These are phyloP conservation scores for Lipomyces chichibuensis DNA, from an alignment of 805 yeast species.

Conservation along the genomic window DNA sequence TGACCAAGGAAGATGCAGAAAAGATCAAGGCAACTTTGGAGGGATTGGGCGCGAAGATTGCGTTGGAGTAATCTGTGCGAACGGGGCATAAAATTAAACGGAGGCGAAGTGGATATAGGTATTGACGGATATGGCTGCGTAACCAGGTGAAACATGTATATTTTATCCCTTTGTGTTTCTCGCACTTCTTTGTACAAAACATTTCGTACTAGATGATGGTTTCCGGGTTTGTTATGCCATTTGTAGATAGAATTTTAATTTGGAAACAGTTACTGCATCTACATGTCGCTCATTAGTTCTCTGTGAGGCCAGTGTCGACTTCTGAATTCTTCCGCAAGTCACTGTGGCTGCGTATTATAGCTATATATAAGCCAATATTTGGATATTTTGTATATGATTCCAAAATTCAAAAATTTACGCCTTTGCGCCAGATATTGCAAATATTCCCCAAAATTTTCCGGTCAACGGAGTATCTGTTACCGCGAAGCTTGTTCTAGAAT, in stretches of 20 bases:
- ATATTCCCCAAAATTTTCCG: background rate
- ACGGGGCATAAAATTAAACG: background rate
- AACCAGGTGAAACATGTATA: background rate
- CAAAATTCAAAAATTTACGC: background rate
- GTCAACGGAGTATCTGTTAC: background rate
- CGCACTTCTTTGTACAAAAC: constrained; percentile 6
- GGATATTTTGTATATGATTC: background rate
- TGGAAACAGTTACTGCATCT: constrained; percentile 2
- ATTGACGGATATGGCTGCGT: background rate
- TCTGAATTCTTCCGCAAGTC: background rate
- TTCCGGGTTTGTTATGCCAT: background rate
- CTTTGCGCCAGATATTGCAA: background rate
- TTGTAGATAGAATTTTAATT: constrained; percentile 8
- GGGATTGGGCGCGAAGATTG: constrained; percentile 91
- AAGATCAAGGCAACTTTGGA: constrained; percentile 91
- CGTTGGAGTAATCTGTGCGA: constrained; percentile 64
- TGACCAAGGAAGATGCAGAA: constrained; percentile 97
- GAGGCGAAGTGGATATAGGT: background rate
- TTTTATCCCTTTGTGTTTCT: background rate
- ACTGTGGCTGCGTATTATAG: background rate
- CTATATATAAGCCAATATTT: background rate
- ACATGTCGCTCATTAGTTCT: background rate
- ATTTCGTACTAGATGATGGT: background rate
- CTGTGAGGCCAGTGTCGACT: background rate
- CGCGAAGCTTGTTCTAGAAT: constrained; percentile 7